Evolutionary conservation across 2,329 filamentous ascomycete genomes (phyloP).

Genomic region (Ramularia collo-cygni): DNA sequence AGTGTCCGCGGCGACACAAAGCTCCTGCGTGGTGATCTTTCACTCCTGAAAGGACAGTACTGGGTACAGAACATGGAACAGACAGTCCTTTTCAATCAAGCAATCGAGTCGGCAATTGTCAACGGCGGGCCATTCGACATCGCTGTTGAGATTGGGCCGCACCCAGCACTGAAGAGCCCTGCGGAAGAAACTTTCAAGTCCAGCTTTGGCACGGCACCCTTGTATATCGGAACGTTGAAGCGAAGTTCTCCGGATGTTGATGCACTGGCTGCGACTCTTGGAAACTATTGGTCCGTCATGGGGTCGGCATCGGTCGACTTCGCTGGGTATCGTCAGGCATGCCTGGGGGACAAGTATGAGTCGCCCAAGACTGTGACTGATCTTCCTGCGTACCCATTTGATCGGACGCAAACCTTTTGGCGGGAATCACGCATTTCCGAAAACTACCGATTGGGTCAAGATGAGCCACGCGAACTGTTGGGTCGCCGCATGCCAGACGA

Average conservation of each 20-base stretch:
- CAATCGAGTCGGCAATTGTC: conserved; percentile 26
- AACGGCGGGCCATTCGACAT: conserved; percentile 27
- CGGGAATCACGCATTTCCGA: conserved; percentile 11
- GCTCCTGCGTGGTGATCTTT: conserved; percentile 13
- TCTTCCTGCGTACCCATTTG: too few species aligned
- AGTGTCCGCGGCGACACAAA: conserved; percentile 10
- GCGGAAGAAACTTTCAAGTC: conserved; percentile 31
- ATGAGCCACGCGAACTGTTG: conserved; percentile 11
- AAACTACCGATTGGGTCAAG: conserved; percentile 7
- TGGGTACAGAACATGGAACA: conserved; percentile 43
- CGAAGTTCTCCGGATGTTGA: conserved; percentile 22
- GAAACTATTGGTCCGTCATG: conserved; percentile 12
- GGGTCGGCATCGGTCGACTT: conserved; percentile 12
- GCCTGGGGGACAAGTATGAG: conserved; percentile 5
- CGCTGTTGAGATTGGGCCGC: conserved; percentile 41
- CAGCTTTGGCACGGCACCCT: conserved; percentile 7
- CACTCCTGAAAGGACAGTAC: conserved; percentile 25
- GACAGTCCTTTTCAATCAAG: conserved; percentile 41
- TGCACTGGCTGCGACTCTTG: conserved; percentile 16
- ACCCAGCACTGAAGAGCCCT: conserved; percentile 40
- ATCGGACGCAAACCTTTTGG: conserved; percentile 11
- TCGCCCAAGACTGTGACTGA: too few species aligned
- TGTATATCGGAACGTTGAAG: conserved; percentile 14
- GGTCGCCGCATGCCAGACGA: conserved; percentile 11
- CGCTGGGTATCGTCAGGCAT: conserved; percentile 10